Percentiles rank a stretch among this genome's conserved stretches.
Evolutionary conservation across 2,329 filamentous ascomycete genomes (phyloP).

Genomic region (Fusarium sp.): DNA sequence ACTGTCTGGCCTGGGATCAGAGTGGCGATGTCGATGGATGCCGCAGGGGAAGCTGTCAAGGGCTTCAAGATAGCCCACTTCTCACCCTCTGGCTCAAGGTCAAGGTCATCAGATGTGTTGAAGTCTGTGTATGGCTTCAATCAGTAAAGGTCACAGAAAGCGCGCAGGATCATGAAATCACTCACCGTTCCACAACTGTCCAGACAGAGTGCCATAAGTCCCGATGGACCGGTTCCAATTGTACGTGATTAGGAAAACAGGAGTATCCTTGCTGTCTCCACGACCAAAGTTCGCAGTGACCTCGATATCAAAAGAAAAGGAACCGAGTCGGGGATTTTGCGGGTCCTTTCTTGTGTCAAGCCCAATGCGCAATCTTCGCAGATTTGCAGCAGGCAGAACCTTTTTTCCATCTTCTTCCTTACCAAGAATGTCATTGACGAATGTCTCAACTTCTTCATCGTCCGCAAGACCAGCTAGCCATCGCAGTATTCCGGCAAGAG

Average conservation of each 20-base stretch:
- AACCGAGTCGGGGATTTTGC: background rate
- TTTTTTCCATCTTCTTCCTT: constrained; percentile 5
- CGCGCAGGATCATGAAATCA: accelerated
- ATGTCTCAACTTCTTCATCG: background rate
- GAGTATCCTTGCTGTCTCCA: background rate
- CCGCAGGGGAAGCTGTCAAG: background rate
- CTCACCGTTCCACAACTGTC: constrained; percentile 7
- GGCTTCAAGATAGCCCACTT: constrained; percentile 5
- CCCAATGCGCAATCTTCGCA: background rate
- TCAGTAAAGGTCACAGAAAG: background rate
- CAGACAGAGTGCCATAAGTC: background rate
- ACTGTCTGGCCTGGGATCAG: background rate
- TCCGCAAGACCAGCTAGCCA: background rate
- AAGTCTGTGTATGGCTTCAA: background rate
- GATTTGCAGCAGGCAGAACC: background rate
- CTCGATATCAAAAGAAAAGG: constrained; percentile 1
- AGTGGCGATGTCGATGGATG: background rate
- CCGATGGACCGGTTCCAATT: constrained; percentile 2
- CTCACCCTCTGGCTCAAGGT: background rate
- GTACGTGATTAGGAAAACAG: constrained; percentile 6
- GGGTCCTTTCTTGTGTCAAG: constrained; percentile 13
- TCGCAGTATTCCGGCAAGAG: background rate
- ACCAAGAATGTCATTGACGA: background rate
- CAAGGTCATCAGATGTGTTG: background rate
- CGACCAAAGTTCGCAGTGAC: constrained; percentile 1